Evolutionary conservation across 139 green algal genomes (phyloP).

Genomic region (Chloropicon primus): DNA sequence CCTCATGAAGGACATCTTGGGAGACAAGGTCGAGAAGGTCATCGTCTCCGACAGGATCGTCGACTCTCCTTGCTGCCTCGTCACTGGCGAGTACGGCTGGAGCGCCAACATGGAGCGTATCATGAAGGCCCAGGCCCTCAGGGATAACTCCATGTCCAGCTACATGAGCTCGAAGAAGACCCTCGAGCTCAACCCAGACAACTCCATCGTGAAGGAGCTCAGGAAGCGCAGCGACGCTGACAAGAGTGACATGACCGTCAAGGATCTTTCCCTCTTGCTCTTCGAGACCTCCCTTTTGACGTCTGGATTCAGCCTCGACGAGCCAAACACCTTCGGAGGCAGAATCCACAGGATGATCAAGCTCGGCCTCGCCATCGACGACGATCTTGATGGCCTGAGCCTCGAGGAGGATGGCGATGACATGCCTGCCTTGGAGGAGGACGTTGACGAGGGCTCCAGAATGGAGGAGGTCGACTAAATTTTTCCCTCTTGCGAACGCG

Average conservation of each 20-base stretch:
- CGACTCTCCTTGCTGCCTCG: constrained; percentile 94
- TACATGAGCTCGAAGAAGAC: constrained; percentile 99
- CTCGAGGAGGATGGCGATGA: constrained; percentile 53
- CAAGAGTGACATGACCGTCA: constrained; percentile 98
- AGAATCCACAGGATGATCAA: constrained; percentile 99
- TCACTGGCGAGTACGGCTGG: constrained; percentile 99
- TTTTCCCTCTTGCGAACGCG: not conserved
- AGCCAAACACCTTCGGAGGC: constrained; percentile 90
- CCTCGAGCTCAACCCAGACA: constrained; percentile 97
- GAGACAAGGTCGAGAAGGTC: constrained; percentile 88
- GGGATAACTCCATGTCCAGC: constrained; percentile 83
- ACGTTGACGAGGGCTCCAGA: constrained; percentile 76
- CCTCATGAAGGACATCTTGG: constrained; percentile 88
- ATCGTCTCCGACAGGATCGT: constrained; percentile 95
- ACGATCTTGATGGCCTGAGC: constrained; percentile 47
- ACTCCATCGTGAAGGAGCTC: constrained; percentile 92
- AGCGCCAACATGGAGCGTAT: constrained; percentile 99
- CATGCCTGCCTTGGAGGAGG: constrained; percentile 85
- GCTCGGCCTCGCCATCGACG: constrained; percentile 94
- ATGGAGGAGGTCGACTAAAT: constrained; percentile 95
- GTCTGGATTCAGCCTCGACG: constrained; percentile 92
- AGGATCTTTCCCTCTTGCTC: constrained; percentile 96
- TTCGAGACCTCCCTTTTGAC: constrained; percentile 96
- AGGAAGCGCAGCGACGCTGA: constrained; percentile 75
- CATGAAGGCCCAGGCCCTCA: constrained; percentile 96